A percentile compares a stretch with the other conserved stretches of the same genome.
Conservation (phyloP, 257 asterid genomes). For the Solanum pinnatisectum region DNA sequence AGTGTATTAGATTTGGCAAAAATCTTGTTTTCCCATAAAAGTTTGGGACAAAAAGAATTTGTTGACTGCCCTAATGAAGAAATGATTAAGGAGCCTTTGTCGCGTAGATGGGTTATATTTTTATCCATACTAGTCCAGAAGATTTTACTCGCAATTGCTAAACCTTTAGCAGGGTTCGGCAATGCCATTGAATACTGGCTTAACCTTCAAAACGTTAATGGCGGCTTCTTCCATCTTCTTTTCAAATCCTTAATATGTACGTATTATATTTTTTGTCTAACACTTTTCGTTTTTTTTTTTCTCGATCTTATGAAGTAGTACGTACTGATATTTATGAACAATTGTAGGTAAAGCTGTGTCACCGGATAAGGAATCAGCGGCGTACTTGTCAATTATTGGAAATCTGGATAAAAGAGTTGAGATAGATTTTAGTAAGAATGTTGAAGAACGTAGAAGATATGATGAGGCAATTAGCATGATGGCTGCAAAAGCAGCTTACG, state of each 20-base stretch:
- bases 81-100: not conserved
- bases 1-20: not conserved
- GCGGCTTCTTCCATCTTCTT: constrained; percentile 5
- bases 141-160: not conserved
- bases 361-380: constrained; percentile 18
- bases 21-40: not conserved
- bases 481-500: constrained; percentile 69
- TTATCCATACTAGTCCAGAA: constrained; percentile 9
- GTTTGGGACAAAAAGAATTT: not conserved
- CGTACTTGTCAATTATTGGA: constrained; percentile 33
- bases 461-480: constrained; percentile 29
- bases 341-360: constrained; percentile 30
- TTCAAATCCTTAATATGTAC: not conserved
- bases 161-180: constrained; percentile 35
- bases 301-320: not conserved
- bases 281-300: not conserved
- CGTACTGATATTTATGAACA: not conserved
- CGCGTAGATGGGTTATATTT: constrained; percentile 8
- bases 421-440: constrained; percentile 23
- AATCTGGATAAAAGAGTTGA: constrained; percentile 35
- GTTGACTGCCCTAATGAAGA: not conserved
- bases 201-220: constrained; percentile 36
- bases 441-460: constrained; percentile 20
- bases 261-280: not conserved
- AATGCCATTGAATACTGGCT: constrained; percentile 48